Base-by-base conservation (phyloP, 1,284 basidiomycete genomes). In the Tremellales sp. region DNA sequence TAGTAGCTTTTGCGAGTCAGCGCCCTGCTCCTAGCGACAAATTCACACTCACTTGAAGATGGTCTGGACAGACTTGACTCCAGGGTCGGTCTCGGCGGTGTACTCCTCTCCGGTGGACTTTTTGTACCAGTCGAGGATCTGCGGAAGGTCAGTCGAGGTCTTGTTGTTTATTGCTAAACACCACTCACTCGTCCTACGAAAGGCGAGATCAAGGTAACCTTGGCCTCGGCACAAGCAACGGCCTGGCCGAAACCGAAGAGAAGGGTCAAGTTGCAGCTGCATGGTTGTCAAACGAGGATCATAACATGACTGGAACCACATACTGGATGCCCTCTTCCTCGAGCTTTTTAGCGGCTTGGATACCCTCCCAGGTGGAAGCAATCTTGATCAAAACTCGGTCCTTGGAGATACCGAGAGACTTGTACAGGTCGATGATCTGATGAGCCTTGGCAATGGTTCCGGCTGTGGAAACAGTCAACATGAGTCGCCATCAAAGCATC, bases 371-470 rank as follows among this genome's bases (percentile, higher is more conserved):
- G 43, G 93, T 95, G 32, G 94, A 95, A 26, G 94, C 94, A 65
- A 99, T 95, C 80, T 98, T 98, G 84, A 98, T 97, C 65, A 98
- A 79, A 55, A 97, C 78, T 54, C 94, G 90, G 52, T 97, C 92
- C 76, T 88, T 90, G 72, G 81, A 78, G 76, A 98, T 82, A 56
- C 94, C 94, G 54, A 89, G 74, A 28, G 85, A 86, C 50, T 94
- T 81, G 80, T 99, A 99, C 54, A 98, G 85, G 29, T 82, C 82
- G 66, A 98, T 97, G 66, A 98, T 82, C 72, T 94, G 82, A 76
- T 85, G 85, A 54, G 91, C 92, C 85, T 87, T 71, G 49, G 53
- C 61, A 53, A 67, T 63, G 51, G 70, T 73, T 34, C 55, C 66
- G 54, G 63, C 57, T 54, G 57, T 50, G 16, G 19, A 21, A 42